A percentile compares a stretch with the other conserved stretches of the same genome.
phyloP scores from a whole-genome alignment of 2,329 filamentous ascomycete genomes.

The Hyphodiscus sp. region DNA sequence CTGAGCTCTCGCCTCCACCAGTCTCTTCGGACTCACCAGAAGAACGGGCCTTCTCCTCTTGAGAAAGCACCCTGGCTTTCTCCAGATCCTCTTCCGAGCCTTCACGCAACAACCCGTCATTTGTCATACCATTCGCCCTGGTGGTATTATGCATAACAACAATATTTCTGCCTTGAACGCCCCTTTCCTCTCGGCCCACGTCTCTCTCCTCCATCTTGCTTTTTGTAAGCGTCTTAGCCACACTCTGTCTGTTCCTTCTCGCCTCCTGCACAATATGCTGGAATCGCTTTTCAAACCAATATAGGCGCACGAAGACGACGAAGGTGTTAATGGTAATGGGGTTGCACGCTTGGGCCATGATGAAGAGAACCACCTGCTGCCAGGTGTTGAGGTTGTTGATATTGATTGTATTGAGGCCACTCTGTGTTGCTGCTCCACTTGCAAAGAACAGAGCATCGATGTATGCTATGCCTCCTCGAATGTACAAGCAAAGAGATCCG shows the following conservation, averaged over 20 bases:
- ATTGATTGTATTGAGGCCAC: conserved; percentile 78
- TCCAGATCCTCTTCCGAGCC: conserved; percentile 12
- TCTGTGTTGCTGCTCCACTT: conserved; percentile 83
- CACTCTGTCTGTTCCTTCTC: conserved; percentile 55
- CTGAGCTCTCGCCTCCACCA: conserved; percentile 12
- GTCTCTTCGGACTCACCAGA: conserved; percentile 14
- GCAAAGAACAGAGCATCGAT: conserved; percentile 87
- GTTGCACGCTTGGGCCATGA: conserved; percentile 67
- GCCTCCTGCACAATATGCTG: conserved; percentile 74
- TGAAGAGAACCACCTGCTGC: conserved; percentile 66
- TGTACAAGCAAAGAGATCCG: conserved; percentile 72
- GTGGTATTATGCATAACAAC: conserved; percentile 55
- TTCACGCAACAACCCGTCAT: conserved; percentile 48
- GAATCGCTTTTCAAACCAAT: conserved; percentile 98
- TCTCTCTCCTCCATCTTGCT: conserved; percentile 42
- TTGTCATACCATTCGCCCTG: conserved; percentile 46
- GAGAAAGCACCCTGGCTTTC: conserved; percentile 11
- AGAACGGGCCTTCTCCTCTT: conserved; percentile 13
- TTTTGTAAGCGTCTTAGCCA: conserved; percentile 56
- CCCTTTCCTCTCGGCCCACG: conserved; percentile 38
- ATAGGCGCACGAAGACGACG: conserved; percentile 87
- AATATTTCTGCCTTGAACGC: conserved; percentile 61
- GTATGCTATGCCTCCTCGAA: conserved; percentile 57
- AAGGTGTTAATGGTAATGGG: conserved; percentile 79
- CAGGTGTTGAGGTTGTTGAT: conserved; percentile 62